Evolutionary conservation across 2,329 filamentous ascomycete species (phyloP).

Genomic region (Fusarium praegraminearum): DNA sequence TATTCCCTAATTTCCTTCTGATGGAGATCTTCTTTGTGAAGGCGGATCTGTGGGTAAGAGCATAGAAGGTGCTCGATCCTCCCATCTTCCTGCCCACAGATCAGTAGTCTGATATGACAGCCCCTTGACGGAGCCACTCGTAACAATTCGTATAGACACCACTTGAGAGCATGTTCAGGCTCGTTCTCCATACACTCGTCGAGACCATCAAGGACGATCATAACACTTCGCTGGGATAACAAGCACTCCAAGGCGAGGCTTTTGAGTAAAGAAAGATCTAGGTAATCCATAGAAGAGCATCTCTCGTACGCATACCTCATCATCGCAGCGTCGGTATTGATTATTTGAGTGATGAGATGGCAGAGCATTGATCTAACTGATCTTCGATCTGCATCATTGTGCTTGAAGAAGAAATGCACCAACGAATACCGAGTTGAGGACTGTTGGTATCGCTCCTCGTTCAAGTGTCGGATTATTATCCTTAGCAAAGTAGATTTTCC

Average conservation of each 20-base stretch:
- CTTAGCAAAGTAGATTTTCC: background rate
- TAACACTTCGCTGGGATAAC: accelerated
- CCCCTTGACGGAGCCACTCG: background rate
- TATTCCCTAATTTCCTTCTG: background rate
- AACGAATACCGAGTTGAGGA: accelerated
- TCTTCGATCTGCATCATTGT: background rate
- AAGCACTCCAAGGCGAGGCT: background rate
- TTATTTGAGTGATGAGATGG: background rate
- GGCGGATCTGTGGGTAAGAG: background rate
- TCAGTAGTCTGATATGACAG: accelerated
- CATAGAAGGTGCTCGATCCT: background rate
- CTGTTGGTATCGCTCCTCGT: accelerated
- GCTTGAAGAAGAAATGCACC: background rate
- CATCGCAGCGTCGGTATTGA: background rate
- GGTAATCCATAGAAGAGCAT: background rate
- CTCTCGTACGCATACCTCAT: background rate
- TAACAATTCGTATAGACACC: background rate
- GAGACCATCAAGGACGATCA: background rate
- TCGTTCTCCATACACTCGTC: background rate
- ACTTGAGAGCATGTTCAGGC: background rate
- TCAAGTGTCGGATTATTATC: background rate
- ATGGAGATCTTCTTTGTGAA: accelerated
- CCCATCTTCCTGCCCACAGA: background rate
- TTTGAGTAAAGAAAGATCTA: background rate
- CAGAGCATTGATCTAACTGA: background rate